These are phyloP conservation scores for Naganishia sp. DNA, from an alignment of 1,284 basidiomycete species.

Conservation along the genomic window DNA sequence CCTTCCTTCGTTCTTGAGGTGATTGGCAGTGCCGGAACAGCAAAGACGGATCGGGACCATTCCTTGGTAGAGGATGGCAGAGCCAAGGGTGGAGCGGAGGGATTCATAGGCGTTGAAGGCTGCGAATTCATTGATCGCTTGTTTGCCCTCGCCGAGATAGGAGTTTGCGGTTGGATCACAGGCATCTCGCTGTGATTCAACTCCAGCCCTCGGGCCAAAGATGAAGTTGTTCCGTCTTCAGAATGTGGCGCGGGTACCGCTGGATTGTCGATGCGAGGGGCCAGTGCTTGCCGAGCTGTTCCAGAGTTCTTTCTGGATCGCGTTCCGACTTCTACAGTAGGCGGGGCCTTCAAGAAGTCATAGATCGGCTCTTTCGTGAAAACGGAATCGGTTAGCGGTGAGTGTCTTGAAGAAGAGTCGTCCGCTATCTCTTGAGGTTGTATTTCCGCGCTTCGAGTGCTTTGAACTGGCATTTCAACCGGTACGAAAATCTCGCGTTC, in stretches of 20 bases:
- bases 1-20: neutral
- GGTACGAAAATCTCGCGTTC: slow-evolving; percentile 41
- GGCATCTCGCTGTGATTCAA: slow-evolving; percentile 76
- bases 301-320: slow-evolving; percentile 26
- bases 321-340: neutral
- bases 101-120: slow-evolving; percentile 17
- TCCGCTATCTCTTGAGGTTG: slow-evolving; percentile 40
- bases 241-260: neutral
- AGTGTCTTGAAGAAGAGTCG: slow-evolving; percentile 32
- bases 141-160: slow-evolving; percentile 60
- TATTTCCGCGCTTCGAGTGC: slow-evolving; percentile 30
- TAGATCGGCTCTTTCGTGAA: slow-evolving; percentile 52
- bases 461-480: slow-evolving; percentile 35
- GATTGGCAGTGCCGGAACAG: slow-evolving; percentile 16
- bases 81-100: slow-evolving; percentile 8
- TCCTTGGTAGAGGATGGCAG: neutral
- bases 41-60: slow-evolving; percentile 22
- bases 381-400: slow-evolving; percentile 45
- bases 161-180: slow-evolving; percentile 79
- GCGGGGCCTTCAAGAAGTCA: slow-evolving; percentile 54
- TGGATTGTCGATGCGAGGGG: slow-evolving; percentile 1
- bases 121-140: slow-evolving; percentile 38
- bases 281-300: slow-evolving; percentile 17
- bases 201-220: neutral
- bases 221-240: neutral